phyloP scores from a whole-genome alignment of 164 flowering plant species.

The Piper longum region DNA sequence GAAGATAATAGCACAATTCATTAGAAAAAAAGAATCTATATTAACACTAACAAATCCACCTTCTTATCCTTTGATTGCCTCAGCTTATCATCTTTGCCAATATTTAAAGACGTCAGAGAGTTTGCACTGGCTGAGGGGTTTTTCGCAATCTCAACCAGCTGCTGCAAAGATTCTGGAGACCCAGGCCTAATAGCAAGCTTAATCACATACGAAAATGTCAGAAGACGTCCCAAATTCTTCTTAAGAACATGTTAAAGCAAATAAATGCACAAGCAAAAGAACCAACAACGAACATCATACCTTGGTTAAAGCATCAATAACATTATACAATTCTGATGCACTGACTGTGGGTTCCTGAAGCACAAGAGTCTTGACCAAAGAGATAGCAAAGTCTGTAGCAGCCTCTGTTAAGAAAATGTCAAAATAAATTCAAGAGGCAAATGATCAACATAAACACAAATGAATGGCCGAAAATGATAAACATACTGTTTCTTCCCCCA shows the following conservation, averaged over 20 bases:
- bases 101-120: conserved; percentile 18
- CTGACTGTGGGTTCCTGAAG: conserved; percentile 49
- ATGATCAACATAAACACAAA: background rate
- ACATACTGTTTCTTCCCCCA: conserved; percentile 82
- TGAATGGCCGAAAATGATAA: background rate
- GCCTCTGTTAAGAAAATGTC: conserved; percentile 42
- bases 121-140: conserved; percentile 46
- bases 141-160: conserved; percentile 65
- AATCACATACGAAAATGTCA: background rate
- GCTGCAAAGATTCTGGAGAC: conserved; percentile 73
- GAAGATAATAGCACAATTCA: background rate
- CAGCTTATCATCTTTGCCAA: conserved; percentile 55
- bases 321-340: conserved; percentile 70
- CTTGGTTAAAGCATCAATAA: conserved; percentile 92
- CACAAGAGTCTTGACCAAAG: conserved; percentile 65
- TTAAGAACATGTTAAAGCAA: background rate
- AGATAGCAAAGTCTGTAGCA: conserved; percentile 78
- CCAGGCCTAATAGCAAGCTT: conserved; percentile 90
- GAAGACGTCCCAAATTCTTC: no score
- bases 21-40: background rate
- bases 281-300: conserved; percentile 14
- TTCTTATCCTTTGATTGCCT: conserved; percentile 55
- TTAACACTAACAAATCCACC: conserved; percentile 16
- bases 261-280: background rate
- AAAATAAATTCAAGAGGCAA: background rate